Conservation (phyloP, 2,329 filamentous ascomycete genomes). For the Botrytis sinoallii region DNA sequence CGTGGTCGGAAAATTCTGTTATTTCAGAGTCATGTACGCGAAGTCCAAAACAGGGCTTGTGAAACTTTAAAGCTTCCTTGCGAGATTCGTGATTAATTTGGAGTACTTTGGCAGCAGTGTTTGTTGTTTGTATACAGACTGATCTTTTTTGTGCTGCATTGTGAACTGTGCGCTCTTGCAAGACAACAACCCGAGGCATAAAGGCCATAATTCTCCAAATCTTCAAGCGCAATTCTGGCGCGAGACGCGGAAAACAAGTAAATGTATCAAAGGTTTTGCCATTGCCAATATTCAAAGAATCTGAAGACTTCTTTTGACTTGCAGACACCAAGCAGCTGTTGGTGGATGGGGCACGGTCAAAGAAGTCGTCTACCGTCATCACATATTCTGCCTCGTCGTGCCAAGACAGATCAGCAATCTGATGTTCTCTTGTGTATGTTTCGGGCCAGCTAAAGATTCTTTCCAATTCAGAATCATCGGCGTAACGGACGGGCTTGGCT, state of each 20-base stretch:
- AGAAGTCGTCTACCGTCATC: background rate
- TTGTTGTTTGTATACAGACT: background rate
- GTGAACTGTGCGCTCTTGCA: background rate
- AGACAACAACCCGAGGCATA: background rate
- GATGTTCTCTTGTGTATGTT: background rate
- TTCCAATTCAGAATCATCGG: background rate
- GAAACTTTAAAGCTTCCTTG: background rate
- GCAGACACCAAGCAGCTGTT: background rate
- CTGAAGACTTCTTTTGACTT: background rate
- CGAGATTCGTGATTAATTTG: background rate
- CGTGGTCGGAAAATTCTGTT: too few relatives aligned
- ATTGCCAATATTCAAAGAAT: background rate
- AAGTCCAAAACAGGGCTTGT: background rate
- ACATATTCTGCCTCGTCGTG: background rate
- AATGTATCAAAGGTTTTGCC: background rate
- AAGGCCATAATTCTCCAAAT: background rate
- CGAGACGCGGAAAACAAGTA: background rate
- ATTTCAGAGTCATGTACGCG: too few relatives aligned
- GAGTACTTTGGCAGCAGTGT: background rate
- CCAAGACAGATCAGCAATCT: background rate
- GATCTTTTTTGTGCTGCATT: too few relatives aligned
- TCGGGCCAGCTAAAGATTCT: too few relatives aligned
- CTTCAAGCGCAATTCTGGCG: background rate
- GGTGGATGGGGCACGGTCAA: background rate
- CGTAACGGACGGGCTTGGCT: background rate